phyloP scores from a whole-genome alignment of 208 protist species.

The Crithidia fasciculata region DNA sequence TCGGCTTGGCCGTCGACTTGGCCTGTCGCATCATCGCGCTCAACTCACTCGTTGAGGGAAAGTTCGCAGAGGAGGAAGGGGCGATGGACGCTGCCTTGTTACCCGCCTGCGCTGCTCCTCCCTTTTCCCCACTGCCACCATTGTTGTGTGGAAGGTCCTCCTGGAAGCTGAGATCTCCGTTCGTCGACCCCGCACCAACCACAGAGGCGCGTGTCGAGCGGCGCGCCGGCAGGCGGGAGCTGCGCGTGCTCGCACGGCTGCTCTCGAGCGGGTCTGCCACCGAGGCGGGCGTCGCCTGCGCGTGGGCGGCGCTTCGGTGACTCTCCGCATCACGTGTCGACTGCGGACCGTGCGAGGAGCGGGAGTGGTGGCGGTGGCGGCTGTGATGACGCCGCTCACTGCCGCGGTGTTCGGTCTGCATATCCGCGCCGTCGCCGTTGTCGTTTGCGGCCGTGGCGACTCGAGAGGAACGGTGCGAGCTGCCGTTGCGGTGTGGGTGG shows the following conservation, averaged over 20 bases:
- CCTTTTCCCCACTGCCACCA: neutral
- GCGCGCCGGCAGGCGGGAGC: conserved; percentile 23
- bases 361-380: conserved; percentile 20
- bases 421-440: neutral
- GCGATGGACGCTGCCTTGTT: neutral
- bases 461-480: conserved; percentile 1
- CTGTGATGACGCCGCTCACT: conserved; percentile 12
- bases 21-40: conserved; percentile 5
- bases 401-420: conserved; percentile 5
- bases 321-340: neutral
- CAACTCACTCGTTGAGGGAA: conserved; percentile 7
- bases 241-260: conserved; percentile 26
- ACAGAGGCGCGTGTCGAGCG: conserved; percentile 15
- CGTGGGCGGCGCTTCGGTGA: neutral
- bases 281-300: neutral
- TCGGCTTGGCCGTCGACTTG: neutral
- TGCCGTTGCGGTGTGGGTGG: conserved; percentile 3
- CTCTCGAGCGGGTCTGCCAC: neutral
- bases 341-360: conserved; percentile 4
- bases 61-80: neutral
- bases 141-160: neutral
- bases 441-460: neutral
- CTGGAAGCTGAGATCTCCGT: neutral
- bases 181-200: conserved; percentile 1
- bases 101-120: neutral